phyloP scores from a whole-genome alignment of 2,329 filamentous ascomycete species.

The Talaromyces rugulosus region DNA sequence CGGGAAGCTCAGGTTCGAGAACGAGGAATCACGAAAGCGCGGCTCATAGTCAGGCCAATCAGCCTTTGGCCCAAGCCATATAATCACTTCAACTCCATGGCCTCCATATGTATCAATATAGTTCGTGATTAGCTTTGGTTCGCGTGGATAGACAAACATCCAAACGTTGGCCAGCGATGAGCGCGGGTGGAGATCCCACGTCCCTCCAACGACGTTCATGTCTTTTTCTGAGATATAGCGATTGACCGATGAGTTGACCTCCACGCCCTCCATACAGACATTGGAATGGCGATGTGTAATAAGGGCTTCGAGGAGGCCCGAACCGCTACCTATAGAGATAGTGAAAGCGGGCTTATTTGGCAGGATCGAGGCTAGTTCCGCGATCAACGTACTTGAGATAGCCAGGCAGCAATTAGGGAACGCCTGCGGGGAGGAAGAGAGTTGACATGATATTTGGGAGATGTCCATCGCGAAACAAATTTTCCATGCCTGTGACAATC shows the following conservation, averaged over 20 bases:
- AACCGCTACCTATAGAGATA: slow-evolving; percentile 49
- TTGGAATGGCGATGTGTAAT: slow-evolving; percentile 25
- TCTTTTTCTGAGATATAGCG: slow-evolving; percentile 40
- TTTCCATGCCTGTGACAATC: neutral
- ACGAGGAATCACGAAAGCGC: slow-evolving; percentile 21
- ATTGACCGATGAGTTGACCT: slow-evolving; percentile 45
- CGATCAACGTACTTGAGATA: slow-evolving; percentile 22
- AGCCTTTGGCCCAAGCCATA: slow-evolving; percentile 27
- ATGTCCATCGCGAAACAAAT: neutral
- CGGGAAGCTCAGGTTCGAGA: slow-evolving; percentile 16
- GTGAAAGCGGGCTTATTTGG: slow-evolving; percentile 24
- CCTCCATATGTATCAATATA: slow-evolving; percentile 36
- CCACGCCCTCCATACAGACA: slow-evolving; percentile 42
- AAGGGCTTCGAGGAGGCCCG: slow-evolving; percentile 47
- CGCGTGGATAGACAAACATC: slow-evolving; percentile 53
- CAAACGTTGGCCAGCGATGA: slow-evolving; percentile 42
- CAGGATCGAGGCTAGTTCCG: slow-evolving; percentile 18
- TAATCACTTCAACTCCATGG: slow-evolving; percentile 17
- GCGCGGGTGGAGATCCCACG: slow-evolving; percentile 40
- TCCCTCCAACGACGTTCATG: slow-evolving; percentile 42
- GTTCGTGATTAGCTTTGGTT: slow-evolving; percentile 40
- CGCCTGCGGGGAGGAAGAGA: neutral
- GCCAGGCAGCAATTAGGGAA: slow-evolving; percentile 13
- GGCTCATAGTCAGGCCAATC: slow-evolving; percentile 29
- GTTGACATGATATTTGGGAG: neutral